phyloP scores from a whole-genome alignment of 2,329 filamentous ascomycete genomes.

The Penicillium sp. region DNA sequence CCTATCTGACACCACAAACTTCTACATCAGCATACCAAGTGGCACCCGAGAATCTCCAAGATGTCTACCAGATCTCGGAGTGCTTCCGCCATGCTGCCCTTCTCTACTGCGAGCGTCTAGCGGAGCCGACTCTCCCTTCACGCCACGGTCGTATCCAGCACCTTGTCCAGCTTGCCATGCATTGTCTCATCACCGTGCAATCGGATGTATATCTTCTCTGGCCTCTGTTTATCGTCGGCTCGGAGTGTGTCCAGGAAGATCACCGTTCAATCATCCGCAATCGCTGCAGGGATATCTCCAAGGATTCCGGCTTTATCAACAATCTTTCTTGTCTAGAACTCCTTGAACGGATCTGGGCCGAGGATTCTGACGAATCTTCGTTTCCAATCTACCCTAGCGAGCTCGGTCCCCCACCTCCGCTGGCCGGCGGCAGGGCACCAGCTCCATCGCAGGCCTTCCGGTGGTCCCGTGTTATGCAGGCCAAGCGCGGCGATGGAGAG shows the following conservation, averaged over 20 bases:
- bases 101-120: constrained; percentile 85
- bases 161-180: constrained; percentile 76
- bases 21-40: constrained; percentile 30
- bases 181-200: constrained; percentile 77
- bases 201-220: constrained; percentile 87
- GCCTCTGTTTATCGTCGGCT: constrained; percentile 88
- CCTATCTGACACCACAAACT: constrained; percentile 33
- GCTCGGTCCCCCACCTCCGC: constrained; percentile 15
- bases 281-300: constrained; percentile 82
- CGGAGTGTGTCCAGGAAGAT: constrained; percentile 78
- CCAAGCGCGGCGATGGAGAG: constrained; percentile 38
- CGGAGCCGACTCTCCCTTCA: constrained; percentile 70
- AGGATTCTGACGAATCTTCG: constrained; percentile 26
- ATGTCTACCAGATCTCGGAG: constrained; percentile 80
- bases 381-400: constrained; percentile 24
- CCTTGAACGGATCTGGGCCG: constrained; percentile 78
- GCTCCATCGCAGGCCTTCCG: constrained; percentile 32
- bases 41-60: constrained; percentile 64
- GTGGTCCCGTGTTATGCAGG: constrained; percentile 40
- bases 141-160: constrained; percentile 76
- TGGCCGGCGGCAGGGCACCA: constrained; percentile 13
- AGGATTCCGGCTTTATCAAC: constrained; percentile 88
- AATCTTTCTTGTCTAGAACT: constrained; percentile 84
- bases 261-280: constrained; percentile 76
- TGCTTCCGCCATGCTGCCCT: constrained; percentile 87